phyloP scores from a whole-genome alignment of 306 rosid species.

The Dryas octopetala region DNA sequence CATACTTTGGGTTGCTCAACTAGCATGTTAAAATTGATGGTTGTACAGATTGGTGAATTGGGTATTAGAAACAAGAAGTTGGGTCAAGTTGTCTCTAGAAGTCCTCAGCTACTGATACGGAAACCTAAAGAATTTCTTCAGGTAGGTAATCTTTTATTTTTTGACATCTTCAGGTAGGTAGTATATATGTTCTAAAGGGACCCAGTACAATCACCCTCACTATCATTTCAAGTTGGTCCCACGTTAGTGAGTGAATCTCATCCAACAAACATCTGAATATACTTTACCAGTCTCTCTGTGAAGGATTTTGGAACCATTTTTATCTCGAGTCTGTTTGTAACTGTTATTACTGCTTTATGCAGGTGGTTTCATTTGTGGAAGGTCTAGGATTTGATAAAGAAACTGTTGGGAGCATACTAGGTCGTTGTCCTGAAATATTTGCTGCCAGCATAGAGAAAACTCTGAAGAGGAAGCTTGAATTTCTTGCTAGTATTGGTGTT shows the following conservation, averaged over 20 bases:
- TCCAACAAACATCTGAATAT: neutral
- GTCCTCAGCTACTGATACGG: conserved; percentile 70
- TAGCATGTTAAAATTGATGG: conserved; percentile 60
- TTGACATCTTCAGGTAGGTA: conserved; percentile 5
- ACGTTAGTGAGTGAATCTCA: neutral
- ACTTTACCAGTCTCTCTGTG: neutral
- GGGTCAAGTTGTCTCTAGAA: conserved; percentile 62
- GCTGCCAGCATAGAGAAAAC: conserved; percentile 65
- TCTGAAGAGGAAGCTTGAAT: conserved; percentile 62
- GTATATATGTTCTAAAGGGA: neutral
- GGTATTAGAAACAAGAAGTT: conserved; percentile 66
- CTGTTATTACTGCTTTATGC: conserved; percentile 25
- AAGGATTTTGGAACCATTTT: conserved; percentile 1
- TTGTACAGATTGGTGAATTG: conserved; percentile 55
- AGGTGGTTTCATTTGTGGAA: conserved; percentile 73
- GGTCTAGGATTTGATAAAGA: conserved; percentile 64
- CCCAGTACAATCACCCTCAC: neutral
- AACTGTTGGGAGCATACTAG: conserved; percentile 53
- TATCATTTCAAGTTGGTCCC: conserved; percentile 4
- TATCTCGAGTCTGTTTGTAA: neutral
- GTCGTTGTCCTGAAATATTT: conserved; percentile 84
- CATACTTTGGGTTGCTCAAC: conserved; percentile 79
- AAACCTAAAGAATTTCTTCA: conserved; percentile 66
- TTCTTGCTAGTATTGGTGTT: conserved; percentile 61
- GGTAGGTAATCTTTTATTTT: conserved; percentile 48